Evolutionary conservation across 768 basidiomycete species (phyloP), one percentile per base, ranked within the genome.

Genomic region (Podaxis sp.): DNA sequence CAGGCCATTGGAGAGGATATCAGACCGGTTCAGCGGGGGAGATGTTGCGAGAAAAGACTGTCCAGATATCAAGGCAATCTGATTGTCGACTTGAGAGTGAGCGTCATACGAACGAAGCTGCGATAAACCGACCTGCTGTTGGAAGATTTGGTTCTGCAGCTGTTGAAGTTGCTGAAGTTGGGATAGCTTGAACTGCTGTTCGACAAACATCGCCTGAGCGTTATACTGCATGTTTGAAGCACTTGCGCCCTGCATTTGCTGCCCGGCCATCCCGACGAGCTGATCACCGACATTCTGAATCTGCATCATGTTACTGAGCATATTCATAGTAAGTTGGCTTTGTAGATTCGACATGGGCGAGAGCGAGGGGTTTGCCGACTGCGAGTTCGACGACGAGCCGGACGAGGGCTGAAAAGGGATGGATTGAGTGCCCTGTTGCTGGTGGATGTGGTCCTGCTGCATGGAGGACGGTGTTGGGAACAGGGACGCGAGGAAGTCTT

Each of bases 111-210:
- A 69, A 50, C 33, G 50, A 57, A 24, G 48, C 20, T 38, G 55
- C 63, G 46, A 44, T 24, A 54, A 56, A 71, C 84, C 65, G 61
- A 89, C 93, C 87, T 95, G 93, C 71, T 95, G 93, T 69, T 95
- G 93, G 63, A 94, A 91, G 64, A 93, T 90, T 78, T 93, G 89
- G 62, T 87, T 87, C 70, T 95, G 91, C 12, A 89, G 78, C 71
- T 90, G 87, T 70, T 89, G 90, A 8, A 90, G 78, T 71, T 90
- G 87, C 65, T 90, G 92, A 2, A 94, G 78, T 72, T 91, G 90
- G 1, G 84, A 83, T 50, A 93, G 80, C 72, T 88, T 89, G 76
- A 91, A 84, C 72, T 93, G 90, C 67, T 92, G 90, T 69, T 91
- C 88, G 46, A 90, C 88, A 41, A 90, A 74, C 64, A 84, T 68